Evolutionary conservation across 2,329 filamentous ascomycete genomes (phyloP), one percentile per base, ranked within the genome.

Genomic region (Fusarium scirpi): DNA sequence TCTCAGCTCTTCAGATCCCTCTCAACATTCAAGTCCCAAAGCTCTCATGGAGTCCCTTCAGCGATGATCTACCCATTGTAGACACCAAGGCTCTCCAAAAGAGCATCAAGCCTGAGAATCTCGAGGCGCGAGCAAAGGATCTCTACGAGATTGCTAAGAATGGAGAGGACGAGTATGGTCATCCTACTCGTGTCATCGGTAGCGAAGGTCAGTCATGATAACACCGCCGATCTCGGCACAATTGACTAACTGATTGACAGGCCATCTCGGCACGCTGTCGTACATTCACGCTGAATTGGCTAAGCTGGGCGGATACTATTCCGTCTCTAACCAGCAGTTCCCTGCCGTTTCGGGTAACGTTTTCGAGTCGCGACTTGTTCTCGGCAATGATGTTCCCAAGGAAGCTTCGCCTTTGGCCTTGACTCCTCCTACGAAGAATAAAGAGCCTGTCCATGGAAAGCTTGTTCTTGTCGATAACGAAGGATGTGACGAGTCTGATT

Each of bases 181-280:
- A 90, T 72, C 91, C 91, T 2, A 93, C 91, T 2, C 85, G 91
- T 56, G 90, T 92, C 24, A 92, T 93, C 69, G 90, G 91, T 30
- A 91, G 89, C 67, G 76, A 85, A 76, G 89, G 89, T 89, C 79
- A 55, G 27, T 29, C 27, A 29, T 29, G 27, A 29, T 29, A 29
- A 29, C 27, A 13, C 27, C 27, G 27, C 27, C 27, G 27, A 29
- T 29, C 11, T 29, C 27, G 27, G 27, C 27, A 29, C 27, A 29
- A 29, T 2, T 29, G 32, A 76, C 68, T 29, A 10, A 41, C n/a
- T 20, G 11, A 25, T 41, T 34, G 8, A 16, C 29, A 87, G 90
- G 90, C 27, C 91, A 92, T 72, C 74, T 82, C n/a, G 87, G 84
- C 41, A 92, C 90, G 0, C 80, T 92, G 45, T 82, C 87, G 53